phyloP scores from a whole-genome alignment of 768 basidiomycete species.

The Rhodotorula sphaerocarpa region DNA sequence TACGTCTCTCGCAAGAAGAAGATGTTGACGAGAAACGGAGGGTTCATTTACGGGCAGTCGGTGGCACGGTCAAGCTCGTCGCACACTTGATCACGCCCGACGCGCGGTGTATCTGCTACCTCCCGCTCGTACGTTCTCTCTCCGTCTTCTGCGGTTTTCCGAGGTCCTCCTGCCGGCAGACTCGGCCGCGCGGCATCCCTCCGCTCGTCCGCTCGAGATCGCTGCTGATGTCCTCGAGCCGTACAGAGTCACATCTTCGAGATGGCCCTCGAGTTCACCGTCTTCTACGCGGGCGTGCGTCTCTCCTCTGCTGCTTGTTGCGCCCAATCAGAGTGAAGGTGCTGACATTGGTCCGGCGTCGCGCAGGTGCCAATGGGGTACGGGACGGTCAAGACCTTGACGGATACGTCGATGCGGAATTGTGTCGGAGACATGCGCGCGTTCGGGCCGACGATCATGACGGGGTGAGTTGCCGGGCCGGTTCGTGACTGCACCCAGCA shows the following conservation, averaged over 20 bases:
- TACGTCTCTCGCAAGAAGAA: no score
- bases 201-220: no score
- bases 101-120: slow-evolving; percentile 65
- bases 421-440: slow-evolving; percentile 77
- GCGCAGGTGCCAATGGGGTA: slow-evolving; percentile 57
- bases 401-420: slow-evolving; percentile 55
- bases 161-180: no score
- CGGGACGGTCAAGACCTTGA: slow-evolving; percentile 89
- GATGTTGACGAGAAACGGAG: no score
- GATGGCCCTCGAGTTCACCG: slow-evolving; percentile 81
- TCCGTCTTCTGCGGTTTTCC: not conserved
- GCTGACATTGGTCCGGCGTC: not conserved
- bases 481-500: no score
- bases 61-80: slow-evolving; percentile 10
- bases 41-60: slow-evolving; percentile 6
- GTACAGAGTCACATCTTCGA: slow-evolving; percentile 66
- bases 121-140: slow-evolving; percentile 43
- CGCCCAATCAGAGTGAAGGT: not conserved
- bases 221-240: no score
- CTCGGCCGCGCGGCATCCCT: no score
- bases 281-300: slow-evolving; percentile 15
- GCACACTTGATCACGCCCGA: slow-evolving; percentile 26
- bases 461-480: slow-evolving; percentile 44
- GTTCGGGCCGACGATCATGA: slow-evolving; percentile 79
- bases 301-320: not conserved